Base-by-base conservation (phyloP, 2,329 filamentous ascomycete genomes). In the Aphanocladium album region DNA sequence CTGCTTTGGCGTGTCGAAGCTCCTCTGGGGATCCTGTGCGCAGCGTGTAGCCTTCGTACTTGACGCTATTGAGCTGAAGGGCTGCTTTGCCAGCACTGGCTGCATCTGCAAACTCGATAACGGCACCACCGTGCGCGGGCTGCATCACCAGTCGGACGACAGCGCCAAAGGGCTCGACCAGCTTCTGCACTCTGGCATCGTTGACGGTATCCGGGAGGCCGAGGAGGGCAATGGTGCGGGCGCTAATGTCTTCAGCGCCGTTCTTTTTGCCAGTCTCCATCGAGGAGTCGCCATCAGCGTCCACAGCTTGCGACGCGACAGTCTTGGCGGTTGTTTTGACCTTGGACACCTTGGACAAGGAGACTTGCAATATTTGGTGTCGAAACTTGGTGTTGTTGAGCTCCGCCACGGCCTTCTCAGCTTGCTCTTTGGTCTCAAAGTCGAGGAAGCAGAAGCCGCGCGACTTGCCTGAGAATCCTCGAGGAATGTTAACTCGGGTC, bases 161-260 rank as follows among this genome's bases (percentile, higher is more conserved):
- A 1, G 81, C 74, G 0, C 91, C 92, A 49, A 87, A 81, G 1
- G 85, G 82, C 66, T 91, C 88, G 9, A 89, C 86, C 2, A 96
- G 77, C 0, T 86, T 81, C 49, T 85, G 85, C 59, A 99, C 85
- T 33, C 93, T 90, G 1, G 89, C 86, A 68, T 96, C 91, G 65
- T 96, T 97, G 68, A 98, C 85, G 0, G 93, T 98, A 69, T 98
- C 95, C 0, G 95, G 91, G 1, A 99, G 79, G 64, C 93, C 89
- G 75, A 97, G 84, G 30, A 99, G 78, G 11, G 88, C 89, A 54
- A 98, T 81, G 1, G 90, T 95, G 57, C 91, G 87, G 54, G 87
- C 84, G 33, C 79, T 74, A 21, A 84, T 82, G 17, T 85, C 80
- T 6, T 72, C 78, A 19, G 80, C 77, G 14, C 70, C 69, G 47